Evolutionary conservation across 257 asterid species (phyloP).

Genomic region (Solanum peruvianum): DNA sequence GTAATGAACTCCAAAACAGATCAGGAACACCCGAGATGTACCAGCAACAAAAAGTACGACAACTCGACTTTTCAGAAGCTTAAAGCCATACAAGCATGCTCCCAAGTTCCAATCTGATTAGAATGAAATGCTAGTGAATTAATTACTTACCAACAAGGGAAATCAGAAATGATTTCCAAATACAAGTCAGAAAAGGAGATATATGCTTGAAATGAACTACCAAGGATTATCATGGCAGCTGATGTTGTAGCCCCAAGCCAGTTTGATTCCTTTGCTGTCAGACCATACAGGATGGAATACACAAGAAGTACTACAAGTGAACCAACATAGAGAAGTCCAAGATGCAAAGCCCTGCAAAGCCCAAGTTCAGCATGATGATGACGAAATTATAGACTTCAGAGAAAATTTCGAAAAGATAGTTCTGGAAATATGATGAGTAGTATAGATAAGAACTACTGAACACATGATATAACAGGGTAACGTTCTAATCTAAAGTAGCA

Average conservation of each 20-base stretch:
- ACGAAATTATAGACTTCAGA: neutral
- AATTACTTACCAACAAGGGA: neutral
- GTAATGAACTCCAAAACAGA: slow-evolving; percentile 96
- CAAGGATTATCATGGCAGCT: slow-evolving; percentile 89
- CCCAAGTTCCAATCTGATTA: slow-evolving; percentile 94
- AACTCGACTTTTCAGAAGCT: slow-evolving; percentile 86
- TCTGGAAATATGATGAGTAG: neutral
- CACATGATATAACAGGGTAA: neutral
- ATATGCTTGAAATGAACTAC: slow-evolving; percentile 26
- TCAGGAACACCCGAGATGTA: slow-evolving; percentile 78
- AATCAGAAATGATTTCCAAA: neutral
- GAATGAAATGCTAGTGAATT: neutral
- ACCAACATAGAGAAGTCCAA: slow-evolving; percentile 92
- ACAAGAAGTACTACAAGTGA: slow-evolving; percentile 81
- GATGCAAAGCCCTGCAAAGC: slow-evolving; percentile 81
- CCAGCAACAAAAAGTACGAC: slow-evolving; percentile 92
- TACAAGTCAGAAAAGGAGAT: neutral
- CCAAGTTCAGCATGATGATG: neutral
- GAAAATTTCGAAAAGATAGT: neutral
- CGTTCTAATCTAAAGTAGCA: neutral
- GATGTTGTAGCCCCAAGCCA: slow-evolving; percentile 99
- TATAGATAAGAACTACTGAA: neutral
- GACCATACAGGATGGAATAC: slow-evolving; percentile 90
- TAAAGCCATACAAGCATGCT: slow-evolving; percentile 91
- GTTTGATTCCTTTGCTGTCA: slow-evolving; percentile 94